Evolutionary conservation across 2,329 filamentous ascomycete species (phyloP), one percentile per base, ranked within the genome.

Genomic region (Fusarium newnesense): DNA sequence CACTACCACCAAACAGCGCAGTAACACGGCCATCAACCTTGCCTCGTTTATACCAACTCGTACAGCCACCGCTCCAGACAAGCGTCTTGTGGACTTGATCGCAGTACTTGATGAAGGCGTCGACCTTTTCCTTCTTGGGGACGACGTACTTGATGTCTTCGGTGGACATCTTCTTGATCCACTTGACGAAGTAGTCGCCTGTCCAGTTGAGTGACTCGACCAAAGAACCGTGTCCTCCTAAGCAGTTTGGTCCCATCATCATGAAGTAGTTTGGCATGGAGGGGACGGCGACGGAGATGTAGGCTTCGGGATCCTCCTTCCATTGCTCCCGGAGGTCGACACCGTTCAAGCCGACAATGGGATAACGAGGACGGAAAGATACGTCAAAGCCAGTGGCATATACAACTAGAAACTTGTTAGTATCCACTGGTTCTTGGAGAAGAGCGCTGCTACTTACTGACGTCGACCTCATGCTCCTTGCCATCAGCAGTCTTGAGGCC

Each of bases 331-430:
- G 82, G 9, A 91, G 79, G 43, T 84, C 81, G 39, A 84, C 82
- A 6, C 84, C 85, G 6, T 81, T 78, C 47, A 82, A 81, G 3
- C 89, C 89, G 4, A 83, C 80, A 6, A 90, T 84, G 13, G 84
- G 83, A 65, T 88, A 89, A 2, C 84, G 82, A 6, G 87, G 87
- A 3, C 82, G 76, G 76, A 87, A 88, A 1, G 85, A 87, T 11
- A 85, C 84, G 69, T 89, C 85, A 69, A 88, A 89, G 4, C 88
- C 87, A 0, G 87, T 89, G 21, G 87, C 88, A 63, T 87, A 89
- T 26, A 90, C 80, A 28, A 91, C 74, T 76, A 10, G 0, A 11
- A 19, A n/a, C n/a, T 4, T 9, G 19, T 34, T 67, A 50, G 56
- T 18, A 37, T 13, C 46, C 24, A 0, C 9, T 8, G 13, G 6